Evolutionary conservation across 768 basidiomycete genomes (phyloP).

Genomic region (Pleurotus citrinopileatus): DNA sequence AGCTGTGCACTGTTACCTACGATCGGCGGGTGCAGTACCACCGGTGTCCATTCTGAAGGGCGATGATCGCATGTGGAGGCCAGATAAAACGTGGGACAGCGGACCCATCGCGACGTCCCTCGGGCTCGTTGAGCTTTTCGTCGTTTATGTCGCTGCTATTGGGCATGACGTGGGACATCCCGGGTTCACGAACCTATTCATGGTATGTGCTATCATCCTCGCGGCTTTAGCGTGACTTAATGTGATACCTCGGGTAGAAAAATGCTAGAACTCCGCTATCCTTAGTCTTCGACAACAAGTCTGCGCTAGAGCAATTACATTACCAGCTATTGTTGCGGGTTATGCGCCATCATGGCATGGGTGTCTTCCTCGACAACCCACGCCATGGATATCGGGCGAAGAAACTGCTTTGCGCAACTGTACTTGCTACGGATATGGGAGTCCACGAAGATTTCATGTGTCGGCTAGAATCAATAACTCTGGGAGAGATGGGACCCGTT

Average conservation of each 20-base stretch:
- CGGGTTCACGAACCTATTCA: slow-evolving; percentile 89
- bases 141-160: slow-evolving; percentile 87
- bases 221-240: slow-evolving; percentile 2
- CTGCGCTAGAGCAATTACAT: slow-evolving; percentile 92
- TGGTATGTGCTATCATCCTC: slow-evolving; percentile 54
- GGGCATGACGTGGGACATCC: slow-evolving; percentile 99
- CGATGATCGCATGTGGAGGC: slow-evolving; percentile 42
- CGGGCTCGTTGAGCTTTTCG: slow-evolving; percentile 72
- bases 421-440: slow-evolving; percentile 94
- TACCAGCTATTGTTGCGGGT: slow-evolving; percentile 75
- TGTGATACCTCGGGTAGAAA: slow-evolving; percentile 51
- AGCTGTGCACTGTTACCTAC: slow-evolving; percentile 84
- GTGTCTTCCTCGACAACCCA: slow-evolving; percentile 60
- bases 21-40: slow-evolving; percentile 77
- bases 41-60: slow-evolving; percentile 63
- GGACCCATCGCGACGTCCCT: slow-evolving; percentile 43
- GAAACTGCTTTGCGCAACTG: slow-evolving; percentile 73
- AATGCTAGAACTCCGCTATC: slow-evolving; percentile 91
- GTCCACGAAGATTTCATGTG: slow-evolving; percentile 85
- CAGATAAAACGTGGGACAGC: slow-evolving; percentile 32
- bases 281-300: slow-evolving; percentile 83
- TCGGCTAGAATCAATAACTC: slow-evolving; percentile 51
- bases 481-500: slow-evolving; percentile 29
- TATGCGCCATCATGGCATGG: slow-evolving; percentile 79
- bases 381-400: slow-evolving; percentile 49